These are phyloP conservation scores for Asterophora parasitica DNA, from an alignment of 768 basidiomycete genomes.

Conservation along the genomic window DNA sequence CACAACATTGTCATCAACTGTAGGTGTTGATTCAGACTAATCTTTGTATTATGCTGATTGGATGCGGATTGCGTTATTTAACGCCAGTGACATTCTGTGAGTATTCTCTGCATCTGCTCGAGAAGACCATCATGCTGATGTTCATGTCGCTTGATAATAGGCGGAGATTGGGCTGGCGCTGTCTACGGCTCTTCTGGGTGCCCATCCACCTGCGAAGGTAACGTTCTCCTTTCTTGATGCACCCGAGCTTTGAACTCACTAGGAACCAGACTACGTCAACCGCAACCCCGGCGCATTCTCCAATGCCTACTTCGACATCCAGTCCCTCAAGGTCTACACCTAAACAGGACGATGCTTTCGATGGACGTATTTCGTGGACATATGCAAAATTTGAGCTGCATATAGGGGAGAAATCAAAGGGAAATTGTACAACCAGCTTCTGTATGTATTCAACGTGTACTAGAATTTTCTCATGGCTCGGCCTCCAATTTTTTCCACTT, in stretches of 20 bases:
- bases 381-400: too few relatives aligned
- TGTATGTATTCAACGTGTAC: too few relatives aligned
- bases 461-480: too few relatives aligned
- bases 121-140: not conserved
- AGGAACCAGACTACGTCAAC: constrained; percentile 50
- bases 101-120: constrained; percentile 14
- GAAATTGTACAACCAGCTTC: too few relatives aligned
- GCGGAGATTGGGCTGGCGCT: constrained; percentile 56
- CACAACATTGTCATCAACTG: constrained; percentile 66
- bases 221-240: constrained; percentile 18
- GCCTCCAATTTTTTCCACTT: too few relatives aligned
- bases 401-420: too few relatives aligned
- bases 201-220: constrained; percentile 48
- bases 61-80: not conserved
- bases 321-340: constrained; percentile 43
- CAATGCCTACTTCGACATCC: constrained; percentile 70
- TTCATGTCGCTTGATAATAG: constrained; percentile 25
- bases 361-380: too few relatives aligned
- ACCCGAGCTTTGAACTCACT: not conserved
- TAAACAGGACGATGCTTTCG: not conserved
- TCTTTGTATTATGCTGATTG: not conserved
- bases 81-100: constrained; percentile 54
- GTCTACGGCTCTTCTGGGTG: constrained; percentile 45
- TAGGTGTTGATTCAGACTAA: constrained; percentile 19
- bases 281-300: constrained; percentile 62